A percentile compares a stretch with the other conserved stretches of the same genome.
Evolutionary conservation across 176 grass and related monocot genomes (phyloP).

Genomic region (maize (Zea mays)): DNA sequence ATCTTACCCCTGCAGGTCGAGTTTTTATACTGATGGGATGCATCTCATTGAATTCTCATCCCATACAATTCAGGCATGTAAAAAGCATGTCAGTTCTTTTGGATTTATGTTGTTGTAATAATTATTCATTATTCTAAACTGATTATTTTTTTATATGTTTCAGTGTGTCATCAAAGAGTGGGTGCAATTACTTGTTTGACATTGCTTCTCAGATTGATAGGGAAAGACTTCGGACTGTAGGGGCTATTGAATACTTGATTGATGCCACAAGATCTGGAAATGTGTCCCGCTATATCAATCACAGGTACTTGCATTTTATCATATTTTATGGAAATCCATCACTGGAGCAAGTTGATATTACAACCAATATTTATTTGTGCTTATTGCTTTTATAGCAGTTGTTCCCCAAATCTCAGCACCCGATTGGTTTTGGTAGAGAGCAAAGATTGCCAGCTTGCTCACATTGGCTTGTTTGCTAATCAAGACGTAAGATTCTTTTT

Average conservation of each 20-base stretch:
- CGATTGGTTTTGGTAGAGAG: constrained; percentile 74
- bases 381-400: constrained; percentile 58
- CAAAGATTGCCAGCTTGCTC: constrained; percentile 82
- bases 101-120: constrained; percentile 22
- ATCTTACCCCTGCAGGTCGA: no score
- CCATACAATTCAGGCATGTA: neutral
- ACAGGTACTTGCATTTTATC: constrained; percentile 59
- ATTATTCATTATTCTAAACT: constrained; percentile 14
- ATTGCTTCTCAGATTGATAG: constrained; percentile 65
- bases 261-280: constrained; percentile 86
- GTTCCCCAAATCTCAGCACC: constrained; percentile 78
- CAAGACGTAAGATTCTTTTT: constrained; percentile 57
- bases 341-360: constrained; percentile 20
- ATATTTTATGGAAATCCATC: constrained; percentile 26
- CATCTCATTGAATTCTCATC: constrained; percentile 12
- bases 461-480: constrained; percentile 85
- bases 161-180: constrained; percentile 50
- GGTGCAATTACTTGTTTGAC: constrained; percentile 61
- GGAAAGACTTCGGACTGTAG: constrained; percentile 47
- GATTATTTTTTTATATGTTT: constrained; percentile 19
- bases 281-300: constrained; percentile 95
- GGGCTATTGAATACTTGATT: constrained; percentile 53
- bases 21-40: neutral
- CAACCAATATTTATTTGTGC: constrained; percentile 36
- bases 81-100: neutral